These are phyloP conservation scores for Pestalotiopsis sp. DNA, from an alignment of 2,329 filamentous ascomycete species.

Conservation along the genomic window DNA sequence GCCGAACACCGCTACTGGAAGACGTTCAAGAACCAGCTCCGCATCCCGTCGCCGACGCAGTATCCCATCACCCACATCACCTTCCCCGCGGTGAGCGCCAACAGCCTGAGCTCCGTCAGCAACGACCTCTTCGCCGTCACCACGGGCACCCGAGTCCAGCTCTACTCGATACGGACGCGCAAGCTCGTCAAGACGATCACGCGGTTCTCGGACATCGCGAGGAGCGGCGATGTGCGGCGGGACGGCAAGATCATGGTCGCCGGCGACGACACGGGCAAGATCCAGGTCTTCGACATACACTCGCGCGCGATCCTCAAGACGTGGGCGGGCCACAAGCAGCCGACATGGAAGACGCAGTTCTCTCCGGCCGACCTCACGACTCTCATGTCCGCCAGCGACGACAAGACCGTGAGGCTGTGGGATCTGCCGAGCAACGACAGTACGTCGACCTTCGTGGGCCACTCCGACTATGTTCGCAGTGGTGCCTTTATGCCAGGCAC, in stretches of 20 bases:
- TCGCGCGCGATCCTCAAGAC: conserved; percentile 92
- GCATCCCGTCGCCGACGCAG: conserved; percentile 86
- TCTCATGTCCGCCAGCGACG: conserved; percentile 87
- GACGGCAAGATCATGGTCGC: conserved; percentile 89
- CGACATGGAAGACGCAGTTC: conserved; percentile 89
- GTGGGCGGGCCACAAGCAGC: conserved; percentile 92
- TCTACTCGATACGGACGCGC: conserved; percentile 88
- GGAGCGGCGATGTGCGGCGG: conserved; percentile 82
- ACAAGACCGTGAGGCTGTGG: conserved; percentile 91
- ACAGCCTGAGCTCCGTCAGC: conserved; percentile 45
- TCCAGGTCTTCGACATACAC: conserved; percentile 91
- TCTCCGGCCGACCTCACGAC: conserved; percentile 85
- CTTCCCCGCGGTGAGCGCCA: conserved; percentile 54
- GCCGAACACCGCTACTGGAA: conserved; percentile 97
- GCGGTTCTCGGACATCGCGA: conserved; percentile 87
- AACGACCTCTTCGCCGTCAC: conserved; percentile 87
- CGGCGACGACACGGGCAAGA: conserved; percentile 85
- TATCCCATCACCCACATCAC: conserved; percentile 91
- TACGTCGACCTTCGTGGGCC: conserved; percentile 77
- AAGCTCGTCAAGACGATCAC: conserved; percentile 94
- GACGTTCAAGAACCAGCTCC: conserved; percentile 87
- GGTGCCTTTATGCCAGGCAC: conserved; percentile 80
- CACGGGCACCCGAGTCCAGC: conserved; percentile 88
- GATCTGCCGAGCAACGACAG: conserved; percentile 81
- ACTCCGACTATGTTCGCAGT: conserved; percentile 88